Evolutionary conservation across 768 basidiomycete species (phyloP).

Genomic region (Mycena sanguinolenta): DNA sequence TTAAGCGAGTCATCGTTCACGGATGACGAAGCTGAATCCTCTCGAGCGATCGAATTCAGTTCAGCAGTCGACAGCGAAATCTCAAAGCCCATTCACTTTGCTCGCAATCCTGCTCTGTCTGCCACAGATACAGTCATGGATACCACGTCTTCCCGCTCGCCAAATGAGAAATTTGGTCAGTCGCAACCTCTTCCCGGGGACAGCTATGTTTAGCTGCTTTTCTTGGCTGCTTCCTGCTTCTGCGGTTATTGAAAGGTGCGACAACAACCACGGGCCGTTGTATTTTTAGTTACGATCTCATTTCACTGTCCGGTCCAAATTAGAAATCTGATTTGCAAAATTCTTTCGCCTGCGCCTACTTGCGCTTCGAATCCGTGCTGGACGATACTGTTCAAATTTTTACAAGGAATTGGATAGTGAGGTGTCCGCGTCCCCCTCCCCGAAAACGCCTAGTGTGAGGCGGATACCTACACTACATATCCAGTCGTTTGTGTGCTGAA

Average conservation of each 20-base stretch:
- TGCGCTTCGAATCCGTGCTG: no score
- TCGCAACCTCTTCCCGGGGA: slow-evolving; percentile 17
- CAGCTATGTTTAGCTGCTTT: slow-evolving; percentile 18
- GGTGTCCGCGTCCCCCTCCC: no score
- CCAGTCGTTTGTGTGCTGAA: no score
- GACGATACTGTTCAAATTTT: no score
- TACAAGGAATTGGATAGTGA: no score
- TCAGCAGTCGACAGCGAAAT: neutral
- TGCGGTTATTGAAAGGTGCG: slow-evolving; percentile 6
- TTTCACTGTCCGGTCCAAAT: neutral
- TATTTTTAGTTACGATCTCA: slow-evolving; percentile 6
- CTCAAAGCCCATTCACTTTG: slow-evolving; percentile 13
- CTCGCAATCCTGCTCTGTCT: slow-evolving; percentile 15
- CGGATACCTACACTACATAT: no score
- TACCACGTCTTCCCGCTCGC: neutral
- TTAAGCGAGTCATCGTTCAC: slow-evolving; percentile 27
- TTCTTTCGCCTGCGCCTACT: no score
- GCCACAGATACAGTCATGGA: neutral
- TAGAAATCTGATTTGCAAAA: neutral
- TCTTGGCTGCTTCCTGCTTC: neutral
- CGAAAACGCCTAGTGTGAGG: no score
- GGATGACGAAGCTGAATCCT: slow-evolving; percentile 9
- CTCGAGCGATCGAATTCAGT: neutral
- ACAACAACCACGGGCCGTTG: slow-evolving; percentile 5
- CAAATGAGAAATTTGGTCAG: neutral